Conservation (phyloP, 352 stramenopile genomes). For the Poterioochromonas sp. region DNA sequence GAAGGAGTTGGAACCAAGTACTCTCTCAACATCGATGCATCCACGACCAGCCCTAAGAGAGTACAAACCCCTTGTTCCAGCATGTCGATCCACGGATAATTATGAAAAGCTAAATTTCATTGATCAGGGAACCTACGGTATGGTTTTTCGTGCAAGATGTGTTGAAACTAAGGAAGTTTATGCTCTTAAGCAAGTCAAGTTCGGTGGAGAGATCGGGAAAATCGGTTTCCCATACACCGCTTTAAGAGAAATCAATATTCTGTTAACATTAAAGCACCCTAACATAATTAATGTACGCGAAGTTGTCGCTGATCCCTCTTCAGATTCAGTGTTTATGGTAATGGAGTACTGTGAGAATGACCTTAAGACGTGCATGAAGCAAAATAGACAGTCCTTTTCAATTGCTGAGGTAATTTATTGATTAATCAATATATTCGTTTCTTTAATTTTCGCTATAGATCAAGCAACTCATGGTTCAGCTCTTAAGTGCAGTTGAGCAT, state of each 20-base stretch:
- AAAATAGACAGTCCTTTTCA: constrained; percentile 35
- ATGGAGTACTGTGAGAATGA: constrained; percentile 73
- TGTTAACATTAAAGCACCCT: constrained; percentile 92
- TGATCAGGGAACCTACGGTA: constrained; percentile 89
- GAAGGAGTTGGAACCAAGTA: not conserved
- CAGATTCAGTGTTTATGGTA: constrained; percentile 71
- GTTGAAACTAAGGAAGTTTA: constrained; percentile 77
- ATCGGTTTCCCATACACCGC: constrained; percentile 95
- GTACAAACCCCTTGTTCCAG: constrained; percentile 44
- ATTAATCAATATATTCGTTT: not conserved
- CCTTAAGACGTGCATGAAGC: constrained; percentile 54
- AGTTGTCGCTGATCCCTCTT: constrained; percentile 61
- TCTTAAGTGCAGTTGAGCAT: constrained; percentile 67
- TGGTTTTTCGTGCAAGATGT: constrained; percentile 86
- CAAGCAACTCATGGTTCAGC: constrained; percentile 82
- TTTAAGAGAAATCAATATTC: constrained; percentile 95
- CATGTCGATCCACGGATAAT: constrained; percentile 81
- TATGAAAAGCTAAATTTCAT: constrained; percentile 86
- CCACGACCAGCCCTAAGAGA: not conserved
- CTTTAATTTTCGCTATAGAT: constrained; percentile 51
- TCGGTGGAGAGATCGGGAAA: constrained; percentile 65
- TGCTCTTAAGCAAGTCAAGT: constrained; percentile 79
- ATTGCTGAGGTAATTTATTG: constrained; percentile 17
- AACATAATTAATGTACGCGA: constrained; percentile 85
- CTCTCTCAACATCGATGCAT: not conserved